Evolutionary conservation across 202 grass and related monocot genomes (phyloP), one percentile per base, ranked within the genome.

Genomic region (Carex arenaria): DNA sequence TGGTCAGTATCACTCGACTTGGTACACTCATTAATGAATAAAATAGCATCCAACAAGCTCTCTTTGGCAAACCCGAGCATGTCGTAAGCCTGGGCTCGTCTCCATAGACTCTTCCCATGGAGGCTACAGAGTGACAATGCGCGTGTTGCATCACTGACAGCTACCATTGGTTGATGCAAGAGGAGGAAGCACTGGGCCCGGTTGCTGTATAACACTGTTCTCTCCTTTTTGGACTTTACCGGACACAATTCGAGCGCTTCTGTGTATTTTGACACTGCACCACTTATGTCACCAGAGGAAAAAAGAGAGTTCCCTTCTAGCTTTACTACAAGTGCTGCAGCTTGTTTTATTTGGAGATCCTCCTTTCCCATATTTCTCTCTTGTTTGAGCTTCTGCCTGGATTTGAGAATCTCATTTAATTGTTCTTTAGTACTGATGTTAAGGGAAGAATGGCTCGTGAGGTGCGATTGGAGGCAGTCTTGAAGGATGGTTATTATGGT

Each of bases 311-410:
- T 97, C 10, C 94, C 94, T 94, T 97, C 94, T 72, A 97, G 89
- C 67, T 97, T 97, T 22, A 97, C 89, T 87, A 97, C 94, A 86
- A 97, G 83, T 73, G 94, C 91, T 73, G 94, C 94, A 61, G 94
- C 94, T 84, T 97, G 94, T 83, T 97, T 97, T 83, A 97, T 97
- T 84, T 94, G 94, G 82, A 97, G 88, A 81, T 97, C 94, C 85
- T 94, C 94, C 71, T 94, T 97, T 5, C 89, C 91, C 89, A 97
- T 97, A 83, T 80, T 92, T 85, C 89, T 97, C 76, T 97, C 94
- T 74, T 86, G 83, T 84, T 90, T 97, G 70, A 90, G 85, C 66
- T 86, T 94, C 84, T 97, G 86, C 86, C 87, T 97, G 84, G 87
- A 90, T 75, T 87, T 89, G 64, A 97, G 78, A 22, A 97, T 79